Base-by-base conservation (phyloP, 352 stramenopile species). In the Phytopythium montanum region DNA sequence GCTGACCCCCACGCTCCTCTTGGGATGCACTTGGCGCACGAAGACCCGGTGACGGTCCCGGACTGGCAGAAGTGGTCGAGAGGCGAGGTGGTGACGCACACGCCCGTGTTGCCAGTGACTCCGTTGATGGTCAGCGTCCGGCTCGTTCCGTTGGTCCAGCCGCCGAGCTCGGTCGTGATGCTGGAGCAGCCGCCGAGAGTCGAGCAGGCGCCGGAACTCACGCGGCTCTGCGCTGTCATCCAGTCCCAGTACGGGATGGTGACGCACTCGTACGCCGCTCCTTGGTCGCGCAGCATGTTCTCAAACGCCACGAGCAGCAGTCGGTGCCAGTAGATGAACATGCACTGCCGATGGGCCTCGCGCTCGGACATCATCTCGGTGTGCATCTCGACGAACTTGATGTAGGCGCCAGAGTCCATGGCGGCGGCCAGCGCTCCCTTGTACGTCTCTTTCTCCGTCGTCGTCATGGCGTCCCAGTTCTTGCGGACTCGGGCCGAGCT, bases 251-350 rank as follows among this genome's bases (percentile, higher is more conserved):
- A 92, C 38, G 84, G 86, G 21, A 95, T 52, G 14, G 86, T 94
- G 29, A 94, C 66, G 61, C 86, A 95, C 14, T 69, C 74, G 33
- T 73, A 94, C 42, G 72, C 38, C 0, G 60, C 14, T 7, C 72
- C 77, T 54, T 88, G 75, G 1, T 56, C 70, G 42, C 84, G 86
- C 5, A 95, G 66, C 81, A 95, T 92, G 68, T 93, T 95, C 61
- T 95, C 85, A 59, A 87, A 95, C 2, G 61, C 79, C 0, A 78
- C 36, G 2, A 95, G 69, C 19, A 92, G 72, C 10, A 79, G 55
- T 10, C 83, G 79, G 56, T 93, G 83, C 85, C 85, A 95, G 67
- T 88, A 91, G 51, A 90, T 72, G 67, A 92, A 93, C 76, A 92
- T 90, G 54, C 81, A 91, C 66, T 81, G 70, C 21, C 69, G 59